Conservation (phyloP, 1,284 basidiomycete species). For the Austropuccinia psidii region DNA sequence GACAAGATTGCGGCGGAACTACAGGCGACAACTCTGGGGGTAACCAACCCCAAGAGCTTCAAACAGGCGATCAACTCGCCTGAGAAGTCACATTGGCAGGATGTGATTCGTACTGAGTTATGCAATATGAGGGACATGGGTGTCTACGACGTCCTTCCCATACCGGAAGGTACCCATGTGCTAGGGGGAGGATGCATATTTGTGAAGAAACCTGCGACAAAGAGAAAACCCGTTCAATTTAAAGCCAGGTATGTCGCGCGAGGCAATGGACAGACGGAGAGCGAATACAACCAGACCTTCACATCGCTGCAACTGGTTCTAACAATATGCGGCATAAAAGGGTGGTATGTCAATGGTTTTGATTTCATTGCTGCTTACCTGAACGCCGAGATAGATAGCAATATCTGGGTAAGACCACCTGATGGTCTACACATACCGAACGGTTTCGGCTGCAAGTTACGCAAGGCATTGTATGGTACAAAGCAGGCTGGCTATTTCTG, state of each 20-base stretch:
- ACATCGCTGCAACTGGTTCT: background rate
- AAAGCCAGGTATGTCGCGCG: background rate
- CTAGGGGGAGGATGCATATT: background rate
- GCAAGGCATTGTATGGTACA: background rate
- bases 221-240: background rate
- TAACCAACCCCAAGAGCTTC: no score
- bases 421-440: background rate
- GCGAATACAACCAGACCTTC: conserved; percentile 12
- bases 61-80: no score
- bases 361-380: conserved; percentile 2
- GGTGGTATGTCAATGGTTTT: background rate
- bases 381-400: background rate
- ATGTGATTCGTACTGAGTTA: no score
- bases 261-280: no score
- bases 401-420: background rate
- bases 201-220: background rate
- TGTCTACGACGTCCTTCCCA: background rate
- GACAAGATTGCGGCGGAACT: no score
- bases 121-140: no score
- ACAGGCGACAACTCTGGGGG: no score
- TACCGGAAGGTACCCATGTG: background rate
- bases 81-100: no score
- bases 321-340: background rate
- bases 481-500: background rate
- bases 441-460: background rate